phyloP scores from a whole-genome alignment of 2,329 filamentous ascomycete species.

The Fusarium subtropicale region DNA sequence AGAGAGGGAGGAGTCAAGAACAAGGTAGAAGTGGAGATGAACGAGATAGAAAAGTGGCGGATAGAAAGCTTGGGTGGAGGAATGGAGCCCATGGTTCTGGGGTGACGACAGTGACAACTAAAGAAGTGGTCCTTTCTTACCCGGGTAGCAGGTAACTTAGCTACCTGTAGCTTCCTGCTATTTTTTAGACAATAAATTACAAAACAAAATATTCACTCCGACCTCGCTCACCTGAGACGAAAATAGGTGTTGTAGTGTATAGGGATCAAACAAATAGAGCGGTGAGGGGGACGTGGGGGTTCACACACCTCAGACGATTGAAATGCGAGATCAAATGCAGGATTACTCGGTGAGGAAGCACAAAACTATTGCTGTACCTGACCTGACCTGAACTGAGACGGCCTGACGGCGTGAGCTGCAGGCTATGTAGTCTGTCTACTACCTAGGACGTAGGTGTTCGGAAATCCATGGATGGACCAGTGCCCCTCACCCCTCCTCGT shows the following conservation, averaged over 20 bases:
- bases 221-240: constrained; percentile 22
- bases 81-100: constrained; percentile 38
- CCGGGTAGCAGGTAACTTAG: neutral
- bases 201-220: constrained; percentile 6
- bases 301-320: constrained; percentile 20
- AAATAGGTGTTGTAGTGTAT: neutral
- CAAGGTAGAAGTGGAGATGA: constrained; percentile 37
- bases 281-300: constrained; percentile 33
- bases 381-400: constrained; percentile 10
- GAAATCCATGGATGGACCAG: constrained; percentile 4
- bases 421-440: neutral
- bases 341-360: constrained; percentile 28
- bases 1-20: constrained; percentile 29
- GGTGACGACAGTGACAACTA: constrained; percentile 39
- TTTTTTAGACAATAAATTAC: neutral
- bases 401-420: constrained; percentile 10
- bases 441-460: neutral
- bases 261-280: constrained; percentile 16
- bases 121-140: constrained; percentile 24
- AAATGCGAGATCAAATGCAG: constrained; percentile 32
- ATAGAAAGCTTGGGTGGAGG: constrained; percentile 44
- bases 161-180: neutral
- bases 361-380: constrained; percentile 10
- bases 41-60: constrained; percentile 40
- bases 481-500: constrained; percentile 23